A percentile compares a stretch with the other conserved stretches of the same genome.
phyloP scores from a whole-genome alignment of 2,329 filamentous ascomycete genomes.

The Pseudogymnoascus sp. region DNA sequence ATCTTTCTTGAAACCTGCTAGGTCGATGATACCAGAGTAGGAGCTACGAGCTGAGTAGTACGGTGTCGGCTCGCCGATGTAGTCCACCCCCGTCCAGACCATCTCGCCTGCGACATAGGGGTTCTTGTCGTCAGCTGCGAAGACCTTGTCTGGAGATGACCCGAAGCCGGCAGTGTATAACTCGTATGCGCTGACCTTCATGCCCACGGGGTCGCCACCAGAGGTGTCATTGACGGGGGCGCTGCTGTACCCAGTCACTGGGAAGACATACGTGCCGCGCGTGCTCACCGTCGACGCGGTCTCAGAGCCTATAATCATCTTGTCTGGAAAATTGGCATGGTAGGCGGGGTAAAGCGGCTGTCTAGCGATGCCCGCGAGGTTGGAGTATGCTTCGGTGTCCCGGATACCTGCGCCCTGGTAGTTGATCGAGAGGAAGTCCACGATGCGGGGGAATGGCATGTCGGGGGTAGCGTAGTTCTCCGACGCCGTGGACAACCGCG shows the following conservation, averaged over 20 bases:
- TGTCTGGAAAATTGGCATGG: constrained; percentile 36
- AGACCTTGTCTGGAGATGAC: constrained; percentile 45
- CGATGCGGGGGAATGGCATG: constrained; percentile 30
- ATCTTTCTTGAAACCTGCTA: constrained; percentile 30
- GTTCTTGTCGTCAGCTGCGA: constrained; percentile 38
- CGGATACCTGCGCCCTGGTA: constrained; percentile 44
- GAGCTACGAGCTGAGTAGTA: constrained; percentile 38
- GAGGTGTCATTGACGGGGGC: constrained; percentile 32
- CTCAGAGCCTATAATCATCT: constrained; percentile 38
- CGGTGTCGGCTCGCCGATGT: constrained; percentile 42
- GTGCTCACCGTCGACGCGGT: constrained; percentile 39
- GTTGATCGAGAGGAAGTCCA: constrained; percentile 45
- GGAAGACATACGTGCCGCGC: constrained; percentile 45
- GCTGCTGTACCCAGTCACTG: constrained; percentile 34
- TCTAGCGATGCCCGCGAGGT: constrained; percentile 25
- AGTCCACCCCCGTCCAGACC: constrained; percentile 44
- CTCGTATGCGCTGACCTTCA: constrained; percentile 42
- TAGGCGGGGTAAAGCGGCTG: constrained; percentile 33
- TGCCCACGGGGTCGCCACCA: constrained; percentile 31
- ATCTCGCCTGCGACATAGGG: constrained; percentile 46
- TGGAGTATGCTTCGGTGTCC: neutral
- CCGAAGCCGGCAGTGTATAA: constrained; percentile 41
- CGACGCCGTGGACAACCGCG: constrained; percentile 35
- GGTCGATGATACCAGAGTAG: constrained; percentile 48
- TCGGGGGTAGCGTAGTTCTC: constrained; percentile 39